A percentile compares a stretch with the other conserved stretches of the same genome.
Evolutionary conservation across 2,329 filamentous ascomycete genomes (phyloP).

Genomic region (Kalaharituber pfeilii): DNA sequence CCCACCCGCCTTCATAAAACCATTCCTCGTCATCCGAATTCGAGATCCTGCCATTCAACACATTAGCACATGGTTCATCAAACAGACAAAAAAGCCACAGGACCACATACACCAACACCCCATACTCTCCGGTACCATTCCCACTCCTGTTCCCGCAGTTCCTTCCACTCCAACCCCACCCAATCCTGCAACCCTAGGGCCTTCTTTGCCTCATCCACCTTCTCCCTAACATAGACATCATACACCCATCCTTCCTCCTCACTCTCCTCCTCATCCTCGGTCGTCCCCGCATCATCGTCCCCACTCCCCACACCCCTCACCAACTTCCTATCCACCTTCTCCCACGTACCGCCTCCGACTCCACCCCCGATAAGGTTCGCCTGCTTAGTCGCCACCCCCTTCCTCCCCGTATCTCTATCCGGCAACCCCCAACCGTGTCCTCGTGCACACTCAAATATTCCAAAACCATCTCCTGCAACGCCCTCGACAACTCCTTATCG

Average conservation of each 20-base stretch:
- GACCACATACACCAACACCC: conserved; percentile 13
- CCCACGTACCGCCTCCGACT: conserved; percentile 21
- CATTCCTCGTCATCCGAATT: conserved; percentile 21
- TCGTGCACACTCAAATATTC: conserved; percentile 20
- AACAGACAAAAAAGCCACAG: conserved; percentile 1
- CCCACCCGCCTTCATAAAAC: conserved; percentile 22
- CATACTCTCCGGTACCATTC: conserved; percentile 14
- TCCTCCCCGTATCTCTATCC: not conserved
- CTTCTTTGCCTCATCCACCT: conserved; percentile 13
- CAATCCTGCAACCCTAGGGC: not conserved
- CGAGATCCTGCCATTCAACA: conserved; percentile 9
- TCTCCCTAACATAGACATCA: conserved; percentile 22
- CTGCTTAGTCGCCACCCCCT: conserved; percentile 4
- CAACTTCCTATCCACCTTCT: conserved; percentile 14
- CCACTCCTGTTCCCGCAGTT: not conserved
- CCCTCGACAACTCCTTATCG: not conserved
- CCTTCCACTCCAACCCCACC: not conserved
- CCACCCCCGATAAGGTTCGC: conserved; percentile 18
- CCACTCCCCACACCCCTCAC: conserved; percentile 1
- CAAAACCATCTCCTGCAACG: conserved; percentile 21
- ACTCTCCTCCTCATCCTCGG: conserved; percentile 13
- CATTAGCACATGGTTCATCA: not conserved
- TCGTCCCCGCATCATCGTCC: conserved; percentile 3
- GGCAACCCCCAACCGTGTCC: conserved; percentile 16
- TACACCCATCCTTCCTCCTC: conserved; percentile 19